Conservation (phyloP, 371 early-diverging fungal species). For the Mortierella sp. region DNA sequence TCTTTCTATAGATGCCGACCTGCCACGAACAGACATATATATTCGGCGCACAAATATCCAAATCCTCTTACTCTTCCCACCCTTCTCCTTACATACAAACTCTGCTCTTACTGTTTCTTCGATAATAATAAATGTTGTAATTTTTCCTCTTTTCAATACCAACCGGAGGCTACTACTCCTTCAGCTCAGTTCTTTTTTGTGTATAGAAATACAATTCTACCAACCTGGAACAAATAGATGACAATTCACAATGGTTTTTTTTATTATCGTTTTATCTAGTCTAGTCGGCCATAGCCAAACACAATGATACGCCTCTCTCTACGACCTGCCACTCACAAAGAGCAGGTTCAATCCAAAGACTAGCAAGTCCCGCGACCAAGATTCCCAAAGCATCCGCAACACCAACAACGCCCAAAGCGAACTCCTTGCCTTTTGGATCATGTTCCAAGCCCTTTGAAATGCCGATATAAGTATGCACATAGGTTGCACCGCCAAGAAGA, state of each 20-base stretch:
- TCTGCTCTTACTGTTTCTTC: too few species aligned
- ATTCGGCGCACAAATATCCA: too few species aligned
- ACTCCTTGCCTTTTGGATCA: slow-evolving; percentile 57
- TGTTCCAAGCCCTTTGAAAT: slow-evolving; percentile 40
- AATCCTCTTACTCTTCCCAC: too few species aligned
- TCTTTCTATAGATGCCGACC: not conserved
- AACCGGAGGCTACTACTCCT: too few species aligned
- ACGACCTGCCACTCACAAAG: slow-evolving; percentile 58
- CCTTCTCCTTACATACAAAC: too few species aligned
- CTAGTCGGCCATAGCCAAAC: slow-evolving; percentile 46
- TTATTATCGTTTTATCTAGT: not conserved
- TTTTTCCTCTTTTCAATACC: too few species aligned
- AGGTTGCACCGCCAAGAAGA: slow-evolving; percentile 62
- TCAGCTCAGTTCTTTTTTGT: too few species aligned
- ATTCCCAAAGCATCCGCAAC: slow-evolving; percentile 62
- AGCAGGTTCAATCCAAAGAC: slow-evolving; percentile 58
- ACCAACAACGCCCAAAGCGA: slow-evolving; percentile 60
- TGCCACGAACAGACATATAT: not conserved
- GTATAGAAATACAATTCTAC: too few species aligned
- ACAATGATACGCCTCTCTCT: slow-evolving; percentile 33
- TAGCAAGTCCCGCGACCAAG: slow-evolving; percentile 57
- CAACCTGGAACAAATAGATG: too few species aligned
- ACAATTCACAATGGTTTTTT: too few species aligned
- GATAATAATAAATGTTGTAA: too few species aligned
- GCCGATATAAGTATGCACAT: slow-evolving; percentile 61